Conservation (phyloP, 345 rosid species). For the Laguncularia racemosa region DNA sequence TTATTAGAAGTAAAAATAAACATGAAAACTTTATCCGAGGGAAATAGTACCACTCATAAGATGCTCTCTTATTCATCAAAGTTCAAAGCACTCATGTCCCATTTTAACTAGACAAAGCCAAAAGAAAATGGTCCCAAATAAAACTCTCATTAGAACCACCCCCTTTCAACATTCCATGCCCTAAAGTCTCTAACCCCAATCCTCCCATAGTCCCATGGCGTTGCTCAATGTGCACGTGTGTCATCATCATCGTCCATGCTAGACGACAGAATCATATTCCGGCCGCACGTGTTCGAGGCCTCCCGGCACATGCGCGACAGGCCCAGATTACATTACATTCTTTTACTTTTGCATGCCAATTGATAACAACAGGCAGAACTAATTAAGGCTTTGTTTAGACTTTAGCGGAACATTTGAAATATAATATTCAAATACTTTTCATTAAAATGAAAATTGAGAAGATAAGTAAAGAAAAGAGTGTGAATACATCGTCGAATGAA, state of each 20-base stretch:
- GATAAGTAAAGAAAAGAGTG: too few species aligned
- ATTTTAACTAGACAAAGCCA: conserved; percentile 32
- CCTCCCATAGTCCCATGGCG: conserved; percentile 12
- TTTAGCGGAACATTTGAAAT: too few species aligned
- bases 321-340: too few species aligned
- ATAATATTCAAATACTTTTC: too few species aligned
- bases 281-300: conserved; percentile 29
- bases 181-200: neutral
- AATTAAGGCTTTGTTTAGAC: too few species aligned
- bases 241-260: conserved; percentile 38
- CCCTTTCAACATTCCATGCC: neutral
- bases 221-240: conserved; percentile 55
- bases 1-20: neutral
- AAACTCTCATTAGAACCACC: conserved; percentile 19
- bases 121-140: conserved; percentile 27
- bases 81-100: conserved; percentile 22
- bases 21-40: conserved; percentile 12
- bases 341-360: too few species aligned
- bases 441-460: too few species aligned
- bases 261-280: conserved; percentile 41
- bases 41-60: conserved; percentile 12
- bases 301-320: neutral
- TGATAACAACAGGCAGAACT: too few species aligned
- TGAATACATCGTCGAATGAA: too few species aligned
- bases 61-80: conserved; percentile 17